phyloP scores from a whole-genome alignment of 805 yeast genomes.

The Nakazawaea molendinolei region DNA sequence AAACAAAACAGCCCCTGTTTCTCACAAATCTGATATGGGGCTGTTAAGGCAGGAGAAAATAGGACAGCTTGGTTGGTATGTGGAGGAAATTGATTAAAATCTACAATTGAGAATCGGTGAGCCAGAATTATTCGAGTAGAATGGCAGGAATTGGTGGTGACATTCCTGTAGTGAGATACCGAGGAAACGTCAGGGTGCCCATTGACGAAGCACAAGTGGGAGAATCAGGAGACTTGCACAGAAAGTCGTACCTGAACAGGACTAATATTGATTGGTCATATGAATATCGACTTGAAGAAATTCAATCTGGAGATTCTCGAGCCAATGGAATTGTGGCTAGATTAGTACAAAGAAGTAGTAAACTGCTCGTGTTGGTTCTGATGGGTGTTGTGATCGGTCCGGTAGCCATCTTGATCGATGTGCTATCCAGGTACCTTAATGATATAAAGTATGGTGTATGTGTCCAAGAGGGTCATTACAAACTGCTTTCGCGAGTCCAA shows the following conservation, averaged over 20 bases:
- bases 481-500: constrained; percentile 20
- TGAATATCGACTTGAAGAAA: constrained; percentile 23
- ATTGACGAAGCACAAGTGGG: too few species aligned
- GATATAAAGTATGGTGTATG: constrained; percentile 52
- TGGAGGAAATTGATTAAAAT: too few species aligned
- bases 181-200: too few species aligned
- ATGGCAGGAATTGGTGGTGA: too few species aligned
- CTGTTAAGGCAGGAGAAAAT: too few species aligned
- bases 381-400: constrained; percentile 43
- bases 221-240: neutral
- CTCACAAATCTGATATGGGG: too few species aligned
- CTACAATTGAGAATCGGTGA: too few species aligned
- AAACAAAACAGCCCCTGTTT: too few species aligned
- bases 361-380: constrained; percentile 43
- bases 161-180: too few species aligned
- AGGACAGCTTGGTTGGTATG: too few species aligned
- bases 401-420: constrained; percentile 41
- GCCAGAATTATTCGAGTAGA: too few species aligned
- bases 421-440: constrained; percentile 40
- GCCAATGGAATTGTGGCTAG: too few species aligned
- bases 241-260: constrained; percentile 14
- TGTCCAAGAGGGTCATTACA: constrained; percentile 17
- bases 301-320: constrained; percentile 8
- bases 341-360: constrained; percentile 21
- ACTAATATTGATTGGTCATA: constrained; percentile 27